These are phyloP conservation scores for Biscutella laevigata DNA, from an alignment of 441 rosid genomes.

Conservation along the genomic window DNA sequence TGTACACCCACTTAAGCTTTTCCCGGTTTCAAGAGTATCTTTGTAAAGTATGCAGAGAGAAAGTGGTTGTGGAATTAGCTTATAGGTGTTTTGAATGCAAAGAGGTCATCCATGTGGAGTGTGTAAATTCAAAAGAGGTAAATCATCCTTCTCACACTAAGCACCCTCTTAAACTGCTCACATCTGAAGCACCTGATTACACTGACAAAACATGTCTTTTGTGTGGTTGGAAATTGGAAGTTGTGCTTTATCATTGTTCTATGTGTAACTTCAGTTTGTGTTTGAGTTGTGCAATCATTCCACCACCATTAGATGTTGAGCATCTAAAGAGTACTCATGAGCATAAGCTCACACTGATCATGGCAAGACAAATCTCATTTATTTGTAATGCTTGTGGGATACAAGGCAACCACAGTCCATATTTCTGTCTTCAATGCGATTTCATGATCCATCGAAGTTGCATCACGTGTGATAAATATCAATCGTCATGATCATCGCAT, in stretches of 20 bases:
- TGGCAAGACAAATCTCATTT: neutral
- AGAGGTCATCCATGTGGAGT: slow-evolving; percentile 7
- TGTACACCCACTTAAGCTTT: neutral
- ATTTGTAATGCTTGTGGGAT: slow-evolving; percentile 30
- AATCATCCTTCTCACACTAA: slow-evolving; percentile 10
- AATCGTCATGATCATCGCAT: slow-evolving; percentile 13
- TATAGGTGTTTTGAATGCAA: slow-evolving; percentile 9
- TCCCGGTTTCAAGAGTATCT: neutral
- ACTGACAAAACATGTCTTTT: neutral
- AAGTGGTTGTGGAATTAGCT: neutral
- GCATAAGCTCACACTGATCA: slow-evolving; percentile 4
- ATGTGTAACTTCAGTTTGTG: slow-evolving; percentile 2
- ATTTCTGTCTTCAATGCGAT: slow-evolving; percentile 27
- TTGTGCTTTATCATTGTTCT: neutral
- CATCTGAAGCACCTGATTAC: neutral
- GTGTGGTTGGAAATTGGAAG: neutral
- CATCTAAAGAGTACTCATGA: neutral
- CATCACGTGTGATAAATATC: neutral
- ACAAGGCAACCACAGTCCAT: slow-evolving; percentile 37
- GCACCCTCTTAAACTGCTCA: neutral
- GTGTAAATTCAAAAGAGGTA: neutral
- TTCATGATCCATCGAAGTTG: slow-evolving; percentile 7
- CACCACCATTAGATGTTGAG: neutral
- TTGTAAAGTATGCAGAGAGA: neutral
- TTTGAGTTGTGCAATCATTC: neutral